Conservation (phyloP, 2,329 filamentous ascomycete genomes). For the Aureobasidium sp. region DNA sequence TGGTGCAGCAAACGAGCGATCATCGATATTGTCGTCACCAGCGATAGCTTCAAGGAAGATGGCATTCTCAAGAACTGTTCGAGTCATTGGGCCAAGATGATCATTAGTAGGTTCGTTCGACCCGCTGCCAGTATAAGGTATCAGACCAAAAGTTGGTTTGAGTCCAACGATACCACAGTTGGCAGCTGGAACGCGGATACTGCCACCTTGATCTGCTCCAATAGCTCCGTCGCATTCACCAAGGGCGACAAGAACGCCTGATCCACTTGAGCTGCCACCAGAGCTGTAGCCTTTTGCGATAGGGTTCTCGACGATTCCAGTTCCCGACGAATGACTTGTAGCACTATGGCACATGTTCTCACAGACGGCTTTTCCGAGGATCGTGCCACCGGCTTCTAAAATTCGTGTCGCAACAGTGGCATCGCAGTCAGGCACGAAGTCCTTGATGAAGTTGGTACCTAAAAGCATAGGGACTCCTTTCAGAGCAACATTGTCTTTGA, state of each 20-base stretch:
- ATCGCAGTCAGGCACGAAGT: constrained; percentile 33
- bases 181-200: constrained; percentile 18
- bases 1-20: constrained; percentile 29
- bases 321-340: constrained; percentile 35
- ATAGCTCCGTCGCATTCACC: constrained; percentile 27
- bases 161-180: constrained; percentile 24
- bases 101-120: constrained; percentile 35
- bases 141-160: constrained; percentile 33
- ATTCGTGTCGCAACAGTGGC: constrained; percentile 37
- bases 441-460: constrained; percentile 28
- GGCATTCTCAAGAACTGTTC: constrained; percentile 32
- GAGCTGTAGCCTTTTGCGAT: constrained; percentile 27
- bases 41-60: constrained; percentile 32
- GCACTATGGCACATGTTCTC: constrained; percentile 39
- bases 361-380: constrained; percentile 38
- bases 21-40: constrained; percentile 37
- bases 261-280: constrained; percentile 27
- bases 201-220: constrained; percentile 24
- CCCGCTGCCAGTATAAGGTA: constrained; percentile 37
- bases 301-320: constrained; percentile 36
- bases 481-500: constrained; percentile 43
- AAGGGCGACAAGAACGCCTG: constrained; percentile 25
- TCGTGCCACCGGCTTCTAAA: constrained; percentile 32
- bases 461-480: constrained; percentile 35
- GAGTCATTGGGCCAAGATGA: constrained; percentile 36